phyloP scores from a whole-genome alignment of 2,329 filamentous ascomycete genomes.

The Cadophora luteo-olivacea region DNA sequence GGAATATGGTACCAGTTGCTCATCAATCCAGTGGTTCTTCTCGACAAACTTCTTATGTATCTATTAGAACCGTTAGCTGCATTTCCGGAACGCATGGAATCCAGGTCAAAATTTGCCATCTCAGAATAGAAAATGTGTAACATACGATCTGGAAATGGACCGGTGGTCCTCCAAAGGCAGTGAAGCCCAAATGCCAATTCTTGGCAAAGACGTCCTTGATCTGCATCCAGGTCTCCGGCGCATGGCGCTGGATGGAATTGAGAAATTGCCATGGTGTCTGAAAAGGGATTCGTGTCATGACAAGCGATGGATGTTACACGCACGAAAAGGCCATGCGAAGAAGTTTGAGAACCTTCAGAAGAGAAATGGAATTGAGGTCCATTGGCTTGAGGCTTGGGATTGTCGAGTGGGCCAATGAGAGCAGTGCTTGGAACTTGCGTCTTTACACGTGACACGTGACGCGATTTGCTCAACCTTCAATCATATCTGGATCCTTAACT shows the following conservation, averaged over 20 bases:
- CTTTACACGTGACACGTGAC: conserved; percentile 8
- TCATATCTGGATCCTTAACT: background rate
- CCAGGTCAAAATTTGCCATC: background rate
- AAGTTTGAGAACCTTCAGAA: background rate
- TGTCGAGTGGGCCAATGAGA: background rate
- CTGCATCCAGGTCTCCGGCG: conserved; percentile 10
- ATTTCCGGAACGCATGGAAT: background rate
- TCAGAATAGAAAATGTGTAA: background rate
- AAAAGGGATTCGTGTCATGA: background rate
- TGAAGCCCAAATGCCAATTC: conserved; percentile 69
- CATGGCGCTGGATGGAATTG: conserved; percentile 2
- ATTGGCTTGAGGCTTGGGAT: background rate
- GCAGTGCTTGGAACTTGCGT: background rate
- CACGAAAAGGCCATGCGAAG: background rate
- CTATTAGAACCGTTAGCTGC: background rate
- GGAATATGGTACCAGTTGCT: conserved; percentile 26
- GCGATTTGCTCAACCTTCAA: background rate
- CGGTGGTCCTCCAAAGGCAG: conserved; percentile 70
- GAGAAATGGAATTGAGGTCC: background rate
- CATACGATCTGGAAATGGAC: conserved; percentile 71
- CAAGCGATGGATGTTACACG: background rate
- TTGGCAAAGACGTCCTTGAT: conserved; percentile 19
- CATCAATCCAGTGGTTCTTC: conserved; percentile 29
- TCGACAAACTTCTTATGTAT: conserved; percentile 12
- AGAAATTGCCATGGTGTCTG: conserved; percentile 6